Conservation (phyloP, 1,284 basidiomycete species). For the Gymnopus androsaceus region DNA sequence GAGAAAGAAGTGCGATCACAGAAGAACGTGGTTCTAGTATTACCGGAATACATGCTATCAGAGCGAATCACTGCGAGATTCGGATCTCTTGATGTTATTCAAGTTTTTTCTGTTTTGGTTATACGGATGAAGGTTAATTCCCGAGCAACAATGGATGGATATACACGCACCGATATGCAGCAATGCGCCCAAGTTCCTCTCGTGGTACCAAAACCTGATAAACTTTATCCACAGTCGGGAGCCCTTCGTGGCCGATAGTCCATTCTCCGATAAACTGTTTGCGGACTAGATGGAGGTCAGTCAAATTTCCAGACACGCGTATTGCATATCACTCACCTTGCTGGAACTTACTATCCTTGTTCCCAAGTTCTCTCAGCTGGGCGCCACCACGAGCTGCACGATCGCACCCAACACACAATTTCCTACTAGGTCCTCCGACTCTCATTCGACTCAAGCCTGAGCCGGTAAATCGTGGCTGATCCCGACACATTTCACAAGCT, state of each 20-base stretch:
- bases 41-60: slow-evolving; percentile 67
- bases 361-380: slow-evolving; percentile 41
- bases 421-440: slow-evolving; percentile 10
- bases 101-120: slow-evolving; percentile 27
- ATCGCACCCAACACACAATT: slow-evolving; percentile 47
- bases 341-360: slow-evolving; percentile 40
- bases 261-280: slow-evolving; percentile 50
- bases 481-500: slow-evolving; percentile 49
- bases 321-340: slow-evolving; percentile 30
- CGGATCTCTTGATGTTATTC: slow-evolving; percentile 43
- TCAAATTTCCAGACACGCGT: slow-evolving; percentile 5
- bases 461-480: slow-evolving; percentile 38
- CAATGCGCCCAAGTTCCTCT: slow-evolving; percentile 41
- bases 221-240: slow-evolving; percentile 50
- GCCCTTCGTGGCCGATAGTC: slow-evolving; percentile 34
- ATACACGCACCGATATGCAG: slow-evolving; percentile 45
- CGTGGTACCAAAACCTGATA: slow-evolving; percentile 50
- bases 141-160: background rate
- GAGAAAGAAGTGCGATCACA: slow-evolving; percentile 60
- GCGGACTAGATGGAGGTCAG: slow-evolving; percentile 45
- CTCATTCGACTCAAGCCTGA: slow-evolving; percentile 24
- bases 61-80: slow-evolving; percentile 60
- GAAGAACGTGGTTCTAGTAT: slow-evolving; percentile 44
- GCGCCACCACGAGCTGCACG: slow-evolving; percentile 37
- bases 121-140: slow-evolving; percentile 11